These are phyloP conservation scores for Persicaria tinctoria DNA, from an alignment of 148 eudicot species.

Conservation along the genomic window DNA sequence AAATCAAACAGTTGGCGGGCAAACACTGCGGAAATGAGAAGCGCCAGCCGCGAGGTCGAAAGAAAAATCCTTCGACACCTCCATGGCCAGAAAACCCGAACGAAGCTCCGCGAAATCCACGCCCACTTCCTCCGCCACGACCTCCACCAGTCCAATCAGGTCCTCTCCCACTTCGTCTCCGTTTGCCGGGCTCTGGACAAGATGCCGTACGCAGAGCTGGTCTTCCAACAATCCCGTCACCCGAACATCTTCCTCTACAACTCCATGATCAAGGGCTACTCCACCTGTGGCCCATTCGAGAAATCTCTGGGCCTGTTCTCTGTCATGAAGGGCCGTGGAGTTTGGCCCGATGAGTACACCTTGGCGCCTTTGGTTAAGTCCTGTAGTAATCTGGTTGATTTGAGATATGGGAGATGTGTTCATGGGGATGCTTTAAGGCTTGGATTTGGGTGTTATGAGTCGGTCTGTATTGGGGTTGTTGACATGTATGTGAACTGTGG, in stretches of 20 bases:
- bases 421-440: slow-evolving; percentile 30
- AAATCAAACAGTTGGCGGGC: slow-evolving; percentile 11
- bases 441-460: slow-evolving; percentile 33
- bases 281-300: slow-evolving; percentile 32
- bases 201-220: slow-evolving; percentile 34
- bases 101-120: slow-evolving; percentile 54
- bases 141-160: slow-evolving; percentile 59
- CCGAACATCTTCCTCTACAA: slow-evolving; percentile 59
- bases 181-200: slow-evolving; percentile 36
- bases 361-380: slow-evolving; percentile 66
- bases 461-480: slow-evolving; percentile 41
- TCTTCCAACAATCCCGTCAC: slow-evolving; percentile 39
- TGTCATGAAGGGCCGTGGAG: slow-evolving; percentile 38
- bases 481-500: slow-evolving; percentile 42
- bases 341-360: slow-evolving; percentile 64
- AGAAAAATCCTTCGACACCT: slow-evolving; percentile 58
- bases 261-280: slow-evolving; percentile 63
- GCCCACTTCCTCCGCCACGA: slow-evolving; percentile 59
- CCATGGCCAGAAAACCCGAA: slow-evolving; percentile 48
- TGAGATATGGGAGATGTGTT: slow-evolving; percentile 35
- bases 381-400: slow-evolving; percentile 39
- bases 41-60: slow-evolving; percentile 32
- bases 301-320: slow-evolving; percentile 37
- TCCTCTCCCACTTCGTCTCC: slow-evolving; percentile 65
- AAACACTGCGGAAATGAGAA: not conserved